Conservation (phyloP, 495 filamentous ascomycete genomes). For the Penicillium steckii region DNA sequence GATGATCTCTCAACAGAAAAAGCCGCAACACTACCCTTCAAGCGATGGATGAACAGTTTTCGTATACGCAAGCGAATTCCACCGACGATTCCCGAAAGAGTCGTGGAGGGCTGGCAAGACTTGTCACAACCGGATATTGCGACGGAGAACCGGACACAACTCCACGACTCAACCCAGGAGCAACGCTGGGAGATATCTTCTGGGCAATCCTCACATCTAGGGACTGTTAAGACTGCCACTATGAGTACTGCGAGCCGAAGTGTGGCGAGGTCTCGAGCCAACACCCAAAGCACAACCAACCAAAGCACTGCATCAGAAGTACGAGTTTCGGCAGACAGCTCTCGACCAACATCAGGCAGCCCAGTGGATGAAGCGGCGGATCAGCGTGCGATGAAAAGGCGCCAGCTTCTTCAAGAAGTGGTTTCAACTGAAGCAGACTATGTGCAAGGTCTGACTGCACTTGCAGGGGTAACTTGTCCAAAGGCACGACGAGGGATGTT, state of each 20-base stretch:
- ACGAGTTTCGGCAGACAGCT: conserved; percentile 68
- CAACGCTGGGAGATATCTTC: conserved; percentile 56
- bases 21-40: conserved; percentile 36
- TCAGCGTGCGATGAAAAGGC: conserved; percentile 68
- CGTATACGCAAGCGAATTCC: conserved; percentile 35
- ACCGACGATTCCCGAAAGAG: conserved; percentile 23
- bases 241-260: conserved; percentile 70
- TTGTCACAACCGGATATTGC: conserved; percentile 30
- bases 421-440: conserved; percentile 86
- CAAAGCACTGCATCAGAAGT: conserved; percentile 54
- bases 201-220: conserved; percentile 72
- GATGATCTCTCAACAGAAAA: conserved; percentile 7
- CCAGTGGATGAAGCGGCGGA: conserved; percentile 69
- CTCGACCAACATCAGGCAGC: conserved; percentile 48
- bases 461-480: conserved; percentile 72
- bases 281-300: conserved; percentile 49
- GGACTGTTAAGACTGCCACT: conserved; percentile 73
- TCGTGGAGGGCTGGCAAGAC: conserved; percentile 46
- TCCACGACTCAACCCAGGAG: conserved; percentile 31
- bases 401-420: conserved; percentile 78
- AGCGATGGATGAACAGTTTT: conserved; percentile 56
- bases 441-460: conserved; percentile 77
- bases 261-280: conserved; percentile 57
- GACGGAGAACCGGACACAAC: conserved; percentile 18
- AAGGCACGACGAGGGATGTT: too few species aligned